Evolutionary conservation across 257 asterid genomes (phyloP), one percentile per base, ranked within the genome.

Genomic region (Gentiana straminea): DNA sequence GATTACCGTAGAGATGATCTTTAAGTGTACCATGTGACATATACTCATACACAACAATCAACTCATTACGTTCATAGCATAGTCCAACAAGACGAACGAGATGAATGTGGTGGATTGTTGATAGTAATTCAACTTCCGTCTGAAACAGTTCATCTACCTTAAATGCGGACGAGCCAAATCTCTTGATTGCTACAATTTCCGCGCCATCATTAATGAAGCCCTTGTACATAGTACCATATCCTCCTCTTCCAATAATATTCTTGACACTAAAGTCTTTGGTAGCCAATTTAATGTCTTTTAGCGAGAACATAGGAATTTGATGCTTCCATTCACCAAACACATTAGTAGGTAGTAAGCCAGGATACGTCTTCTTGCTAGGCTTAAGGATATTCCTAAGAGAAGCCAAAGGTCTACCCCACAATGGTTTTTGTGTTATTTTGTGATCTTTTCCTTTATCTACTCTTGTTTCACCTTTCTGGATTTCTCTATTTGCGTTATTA

Each of bases 161-260:
- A n/a, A n/a, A n/a, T n/a, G n/a, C n/a, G 15, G 0, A 44, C 51
- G 1, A 61, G 52, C 59, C 10, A 11, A 13, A 43, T 51, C 33
- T 51, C 45, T 43, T 61, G 45, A 49, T 5, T n/a, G 13, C 13
- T 33, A 5, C 52, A 13, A 11, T n/a, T 24, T 33, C 64, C 3
- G 43, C n/a, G 33, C 64, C 35, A 9, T 49, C 48, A 13, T 13
- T 8, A 8, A 67, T 34, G 52, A 36, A 55, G n/a, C 66, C 71
- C 43, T 60, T 59, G 51, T 67, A 67, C 6, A 60, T 66, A 1
- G 13, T 60, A 4, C 62, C 72, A 13, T 60, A 67, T 13, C 68
- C 67, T 1, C 73, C 67, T 54, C 8, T 35, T 1, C 70, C 61
- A 52, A 51, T 58, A 55, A 13, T 0, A 39, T 4, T 4, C 5